Evolutionary conservation across 768 basidiomycete species (phyloP).

Genomic region (Kwoniella sp.): DNA sequence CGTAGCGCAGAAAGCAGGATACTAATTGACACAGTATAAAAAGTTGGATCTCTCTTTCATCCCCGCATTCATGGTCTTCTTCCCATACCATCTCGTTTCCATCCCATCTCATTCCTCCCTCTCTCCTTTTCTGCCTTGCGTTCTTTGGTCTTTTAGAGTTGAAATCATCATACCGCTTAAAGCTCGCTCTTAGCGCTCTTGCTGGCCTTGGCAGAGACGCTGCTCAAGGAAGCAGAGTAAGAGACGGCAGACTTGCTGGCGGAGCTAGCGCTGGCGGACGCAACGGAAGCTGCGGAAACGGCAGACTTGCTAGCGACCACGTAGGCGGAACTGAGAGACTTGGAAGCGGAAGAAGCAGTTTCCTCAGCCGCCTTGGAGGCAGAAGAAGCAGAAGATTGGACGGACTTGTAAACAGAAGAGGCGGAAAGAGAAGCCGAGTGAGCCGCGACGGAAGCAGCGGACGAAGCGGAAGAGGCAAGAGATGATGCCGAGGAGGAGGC

Average conservation of each 20-base stretch:
- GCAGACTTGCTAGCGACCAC: slow-evolving; percentile 47
- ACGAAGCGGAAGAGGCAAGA: slow-evolving; percentile 51
- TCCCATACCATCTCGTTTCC: not conserved
- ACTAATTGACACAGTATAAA: slow-evolving; percentile 7
- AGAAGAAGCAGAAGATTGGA: slow-evolving; percentile 44
- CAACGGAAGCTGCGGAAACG: slow-evolving; percentile 36
- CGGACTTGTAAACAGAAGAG: slow-evolving; percentile 39
- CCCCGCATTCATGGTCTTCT: too few relatives aligned
- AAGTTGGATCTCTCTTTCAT: not conserved
- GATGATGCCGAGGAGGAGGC: slow-evolving; percentile 51
- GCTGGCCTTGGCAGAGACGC: slow-evolving; percentile 47
- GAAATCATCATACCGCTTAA: slow-evolving; percentile 24
- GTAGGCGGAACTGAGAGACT: slow-evolving; percentile 39
- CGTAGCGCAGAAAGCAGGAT: not conserved
- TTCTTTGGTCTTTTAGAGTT: not conserved
- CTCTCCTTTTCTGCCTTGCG: not conserved
- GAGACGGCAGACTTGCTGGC: slow-evolving; percentile 42
- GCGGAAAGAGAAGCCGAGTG: slow-evolving; percentile 50
- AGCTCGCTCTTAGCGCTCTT: slow-evolving; percentile 53
- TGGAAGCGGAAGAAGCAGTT: slow-evolving; percentile 40
- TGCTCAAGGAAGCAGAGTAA: slow-evolving; percentile 48
- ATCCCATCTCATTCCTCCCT: not conserved
- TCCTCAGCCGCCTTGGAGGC: slow-evolving; percentile 40
- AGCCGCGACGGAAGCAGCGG: slow-evolving; percentile 44
- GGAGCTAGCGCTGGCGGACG: slow-evolving; percentile 38